Evolutionary conservation across 352 stramenopile species (phyloP).

Genomic region (Albugo candida): DNA sequence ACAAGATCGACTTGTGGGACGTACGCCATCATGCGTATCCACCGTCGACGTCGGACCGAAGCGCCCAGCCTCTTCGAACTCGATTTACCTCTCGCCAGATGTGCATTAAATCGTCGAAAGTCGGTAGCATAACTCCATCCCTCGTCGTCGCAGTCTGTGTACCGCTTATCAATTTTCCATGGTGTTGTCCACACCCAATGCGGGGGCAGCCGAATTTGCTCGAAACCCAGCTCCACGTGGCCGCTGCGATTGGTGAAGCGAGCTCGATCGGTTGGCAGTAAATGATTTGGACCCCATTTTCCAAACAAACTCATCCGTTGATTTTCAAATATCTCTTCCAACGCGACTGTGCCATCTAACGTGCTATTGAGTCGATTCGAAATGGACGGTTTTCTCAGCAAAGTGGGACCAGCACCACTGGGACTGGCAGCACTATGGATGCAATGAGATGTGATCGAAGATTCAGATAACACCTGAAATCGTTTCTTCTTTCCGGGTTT

Average conservation of each 20-base stretch:
- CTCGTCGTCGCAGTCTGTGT: conserved; percentile 76
- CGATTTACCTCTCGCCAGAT: conserved; percentile 57
- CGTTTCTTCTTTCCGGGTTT: no score
- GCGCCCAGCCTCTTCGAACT: conserved; percentile 53
- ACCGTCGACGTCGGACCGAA: conserved; percentile 53
- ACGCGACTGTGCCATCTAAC: conserved; percentile 18
- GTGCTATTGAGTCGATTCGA: background rate
- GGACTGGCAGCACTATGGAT: no score
- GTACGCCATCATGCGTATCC: conserved; percentile 75
- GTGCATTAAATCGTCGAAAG: conserved; percentile 70
- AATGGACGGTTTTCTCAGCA: no score
- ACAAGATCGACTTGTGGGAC: conserved; percentile 12
- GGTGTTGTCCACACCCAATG: conserved; percentile 73
- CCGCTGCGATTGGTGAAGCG: conserved; percentile 68
- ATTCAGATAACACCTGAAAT: no score
- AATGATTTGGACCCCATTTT: conserved; percentile 70
- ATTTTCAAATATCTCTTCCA: conserved; percentile 80
- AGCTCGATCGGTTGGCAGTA: conserved; percentile 56
- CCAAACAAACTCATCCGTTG: conserved; percentile 75
- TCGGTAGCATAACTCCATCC: conserved; percentile 76
- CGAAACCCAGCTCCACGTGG: conserved; percentile 60
- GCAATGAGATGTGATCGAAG: no score
- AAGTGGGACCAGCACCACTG: no score
- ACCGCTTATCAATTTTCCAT: conserved; percentile 76
- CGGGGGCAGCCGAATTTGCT: conserved; percentile 44